phyloP scores from a whole-genome alignment of 768 basidiomycete genomes.

The Leccinum sublutescens region DNA sequence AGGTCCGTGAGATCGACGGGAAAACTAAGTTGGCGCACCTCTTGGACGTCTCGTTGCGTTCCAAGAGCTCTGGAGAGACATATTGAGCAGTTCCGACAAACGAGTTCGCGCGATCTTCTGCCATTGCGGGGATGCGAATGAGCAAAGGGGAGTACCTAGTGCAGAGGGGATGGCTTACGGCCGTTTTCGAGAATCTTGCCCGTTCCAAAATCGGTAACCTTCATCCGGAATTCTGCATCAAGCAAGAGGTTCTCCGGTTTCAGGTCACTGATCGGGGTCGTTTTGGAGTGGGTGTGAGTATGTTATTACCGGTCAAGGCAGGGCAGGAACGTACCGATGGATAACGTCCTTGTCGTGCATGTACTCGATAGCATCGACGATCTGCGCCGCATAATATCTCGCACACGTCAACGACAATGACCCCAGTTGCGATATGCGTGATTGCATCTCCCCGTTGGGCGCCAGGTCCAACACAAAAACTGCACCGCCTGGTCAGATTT shows the following conservation, averaged over 20 bases:
- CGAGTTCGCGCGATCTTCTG: conserved; percentile 58
- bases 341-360: conserved; percentile 91
- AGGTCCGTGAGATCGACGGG: background rate
- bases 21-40: conserved; percentile 46
- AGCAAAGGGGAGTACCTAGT: background rate
- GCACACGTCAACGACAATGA: conserved; percentile 78
- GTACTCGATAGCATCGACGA: conserved; percentile 84
- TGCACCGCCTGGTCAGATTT: conserved; percentile 29
- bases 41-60: conserved; percentile 68
- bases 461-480: conserved; percentile 81
- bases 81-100: conserved; percentile 93
- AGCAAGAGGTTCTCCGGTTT: conserved; percentile 90
- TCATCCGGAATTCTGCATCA: conserved; percentile 83
- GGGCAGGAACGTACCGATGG: conserved; percentile 56
- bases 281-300: conserved; percentile 6
- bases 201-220: conserved; percentile 97
- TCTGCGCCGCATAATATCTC: conserved; percentile 84
- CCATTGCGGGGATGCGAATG: conserved; percentile 18
- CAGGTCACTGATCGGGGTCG: conserved; percentile 49
- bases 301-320: conserved; percentile 7
- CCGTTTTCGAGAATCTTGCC: conserved; percentile 68
- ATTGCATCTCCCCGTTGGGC: conserved; percentile 74
- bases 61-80: conserved; percentile 82
- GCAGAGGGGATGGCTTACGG: conserved; percentile 37
- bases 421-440: conserved; percentile 71